A percentile compares a stretch with the other conserved stretches of the same genome.
Conservation (phyloP, 495 filamentous ascomycete species). For the Hypoxylon lienhwacheense region DNA sequence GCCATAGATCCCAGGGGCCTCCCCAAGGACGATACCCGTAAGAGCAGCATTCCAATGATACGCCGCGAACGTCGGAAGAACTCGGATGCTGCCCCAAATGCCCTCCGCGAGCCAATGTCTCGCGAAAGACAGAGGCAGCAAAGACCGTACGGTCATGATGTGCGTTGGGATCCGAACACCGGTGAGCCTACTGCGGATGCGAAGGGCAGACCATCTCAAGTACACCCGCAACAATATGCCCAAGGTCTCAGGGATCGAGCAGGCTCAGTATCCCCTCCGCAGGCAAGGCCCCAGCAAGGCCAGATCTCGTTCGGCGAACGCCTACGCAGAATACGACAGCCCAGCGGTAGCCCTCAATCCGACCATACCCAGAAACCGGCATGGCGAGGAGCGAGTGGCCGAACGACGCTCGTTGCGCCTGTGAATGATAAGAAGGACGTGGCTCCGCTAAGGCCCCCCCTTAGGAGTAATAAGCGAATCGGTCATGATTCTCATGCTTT, state of each 20-base stretch:
- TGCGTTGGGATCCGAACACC: conserved; percentile 53
- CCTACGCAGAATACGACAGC: conserved; percentile 45
- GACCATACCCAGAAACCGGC: conserved; percentile 47
- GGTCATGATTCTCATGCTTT: conserved; percentile 17
- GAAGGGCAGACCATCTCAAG: conserved; percentile 50
- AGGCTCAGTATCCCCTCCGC: conserved; percentile 28
- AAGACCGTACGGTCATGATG: conserved; percentile 37
- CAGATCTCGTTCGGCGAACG: conserved; percentile 48
- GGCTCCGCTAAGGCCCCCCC: conserved; percentile 49
- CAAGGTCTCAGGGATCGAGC: conserved; percentile 42
- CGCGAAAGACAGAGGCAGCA: conserved; percentile 36
- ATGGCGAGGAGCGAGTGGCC: conserved; percentile 58
- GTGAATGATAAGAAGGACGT: conserved; percentile 49
- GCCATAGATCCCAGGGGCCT: conserved; percentile 24
- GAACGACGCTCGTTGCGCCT: conserved; percentile 51
- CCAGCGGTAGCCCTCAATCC: conserved; percentile 36
- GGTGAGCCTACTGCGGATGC: conserved; percentile 52
- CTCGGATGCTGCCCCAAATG: conserved; percentile 41
- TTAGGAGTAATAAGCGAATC: conserved; percentile 46
- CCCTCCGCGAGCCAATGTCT: conserved; percentile 39
- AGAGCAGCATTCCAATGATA: conserved; percentile 54
- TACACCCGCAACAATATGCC: conserved; percentile 49
- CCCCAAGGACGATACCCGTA: conserved; percentile 30
- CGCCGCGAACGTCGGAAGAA: conserved; percentile 51
- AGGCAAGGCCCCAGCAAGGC: conserved; percentile 24